Evolutionary conservation across 257 asterid genomes (phyloP).

Genomic region (Cruciata laevipes): DNA sequence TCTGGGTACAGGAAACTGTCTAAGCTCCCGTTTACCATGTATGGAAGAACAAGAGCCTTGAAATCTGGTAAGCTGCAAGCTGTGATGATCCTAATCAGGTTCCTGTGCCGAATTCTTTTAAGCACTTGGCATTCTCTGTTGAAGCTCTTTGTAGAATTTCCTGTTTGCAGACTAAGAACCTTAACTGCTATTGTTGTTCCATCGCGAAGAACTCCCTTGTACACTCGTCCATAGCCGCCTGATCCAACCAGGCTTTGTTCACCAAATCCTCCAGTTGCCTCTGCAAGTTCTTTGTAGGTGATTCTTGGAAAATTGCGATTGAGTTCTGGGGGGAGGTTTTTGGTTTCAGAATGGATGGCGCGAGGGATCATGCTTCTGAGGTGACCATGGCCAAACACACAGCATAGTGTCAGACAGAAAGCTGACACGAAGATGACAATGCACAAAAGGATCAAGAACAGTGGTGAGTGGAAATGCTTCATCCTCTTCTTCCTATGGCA

Average conservation of each 20-base stretch:
- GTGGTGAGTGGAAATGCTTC: slow-evolving; percentile 13
- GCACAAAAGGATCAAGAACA: slow-evolving; percentile 28
- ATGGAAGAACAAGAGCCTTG: slow-evolving; percentile 47
- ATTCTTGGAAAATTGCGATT: slow-evolving; percentile 37
- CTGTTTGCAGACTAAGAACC: slow-evolving; percentile 38
- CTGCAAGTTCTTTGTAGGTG: slow-evolving; percentile 37
- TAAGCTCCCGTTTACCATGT: slow-evolving; percentile 51
- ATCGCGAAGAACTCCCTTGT: slow-evolving; percentile 39
- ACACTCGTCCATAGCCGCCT: slow-evolving; percentile 49
- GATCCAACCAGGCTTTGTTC: slow-evolving; percentile 34
- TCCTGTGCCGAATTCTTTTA: slow-evolving; percentile 45
- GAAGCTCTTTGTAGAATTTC: slow-evolving; percentile 47
- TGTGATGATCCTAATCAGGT: slow-evolving; percentile 46
- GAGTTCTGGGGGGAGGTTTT: slow-evolving; percentile 23
- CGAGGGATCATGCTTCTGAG: slow-evolving; percentile 16
- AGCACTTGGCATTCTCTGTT: slow-evolving; percentile 48
- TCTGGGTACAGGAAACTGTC: slow-evolving; percentile 38
- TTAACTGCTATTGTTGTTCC: slow-evolving; percentile 48
- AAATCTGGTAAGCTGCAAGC: slow-evolving; percentile 46
- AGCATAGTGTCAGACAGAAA: slow-evolving; percentile 29
- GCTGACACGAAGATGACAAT: slow-evolving; percentile 28
- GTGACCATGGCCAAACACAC: slow-evolving; percentile 29
- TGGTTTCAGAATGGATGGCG: slow-evolving; percentile 13
- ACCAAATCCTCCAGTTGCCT: slow-evolving; percentile 40
- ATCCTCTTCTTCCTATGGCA: slow-evolving; percentile 10